A percentile compares a stretch with the other conserved stretches of the same genome.
Evolutionary conservation across 768 basidiomycete genomes (phyloP).

Genomic region (Amanita phalloides): DNA sequence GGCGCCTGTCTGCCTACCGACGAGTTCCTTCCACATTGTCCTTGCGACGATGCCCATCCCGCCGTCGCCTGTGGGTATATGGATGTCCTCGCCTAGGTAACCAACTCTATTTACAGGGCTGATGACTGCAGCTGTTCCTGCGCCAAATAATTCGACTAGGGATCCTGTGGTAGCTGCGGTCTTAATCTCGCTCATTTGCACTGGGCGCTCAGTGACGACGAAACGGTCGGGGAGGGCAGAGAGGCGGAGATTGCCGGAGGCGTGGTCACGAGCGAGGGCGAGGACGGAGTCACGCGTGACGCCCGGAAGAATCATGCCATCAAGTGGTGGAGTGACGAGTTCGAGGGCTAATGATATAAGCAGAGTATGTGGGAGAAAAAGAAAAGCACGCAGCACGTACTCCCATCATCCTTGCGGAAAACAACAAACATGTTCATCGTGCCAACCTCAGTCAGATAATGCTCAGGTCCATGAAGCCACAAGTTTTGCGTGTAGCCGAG

Average conservation of each 20-base stretch:
- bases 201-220: constrained; percentile 52
- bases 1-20: constrained; percentile 70
- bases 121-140: constrained; percentile 77
- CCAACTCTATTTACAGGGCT: constrained; percentile 66
- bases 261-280: constrained; percentile 55
- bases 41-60: constrained; percentile 78
- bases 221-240: constrained; percentile 44
- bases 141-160: constrained; percentile 75
- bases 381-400: constrained; percentile 19
- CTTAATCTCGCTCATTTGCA: constrained; percentile 71
- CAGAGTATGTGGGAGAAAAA: neutral
- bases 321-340: constrained; percentile 80
- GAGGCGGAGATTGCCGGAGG: constrained; percentile 31
- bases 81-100: constrained; percentile 52
- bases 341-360: constrained; percentile 43
- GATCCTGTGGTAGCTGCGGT: constrained; percentile 43
- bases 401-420: constrained; percentile 59
- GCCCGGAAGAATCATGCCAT: constrained; percentile 88
- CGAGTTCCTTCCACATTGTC: constrained; percentile 60
- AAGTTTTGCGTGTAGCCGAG: constrained; percentile 83
- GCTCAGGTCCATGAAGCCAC: constrained; percentile 75
- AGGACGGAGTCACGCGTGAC: constrained; percentile 85
- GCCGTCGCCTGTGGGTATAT: constrained; percentile 51
- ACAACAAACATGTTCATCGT: constrained; percentile 91
- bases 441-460: constrained; percentile 60